Evolutionary conservation across 345 rosid species (phyloP).

Genomic region (Brassica cretica): DNA sequence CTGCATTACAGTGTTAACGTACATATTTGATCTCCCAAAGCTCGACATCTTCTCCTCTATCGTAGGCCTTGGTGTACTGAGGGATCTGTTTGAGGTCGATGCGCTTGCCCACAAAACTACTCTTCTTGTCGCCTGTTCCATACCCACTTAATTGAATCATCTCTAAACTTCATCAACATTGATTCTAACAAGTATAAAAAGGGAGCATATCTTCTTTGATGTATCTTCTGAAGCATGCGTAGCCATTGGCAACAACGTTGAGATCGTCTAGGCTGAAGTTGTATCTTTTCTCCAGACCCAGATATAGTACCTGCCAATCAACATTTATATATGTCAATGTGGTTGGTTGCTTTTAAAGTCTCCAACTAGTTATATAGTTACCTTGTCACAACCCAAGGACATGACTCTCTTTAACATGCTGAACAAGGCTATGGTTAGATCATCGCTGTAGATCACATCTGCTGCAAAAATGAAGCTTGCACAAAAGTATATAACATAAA

Average conservation of each 20-base stretch:
- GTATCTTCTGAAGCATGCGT: constrained; percentile 64
- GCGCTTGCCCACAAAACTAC: constrained; percentile 55
- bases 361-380: constrained; percentile 6
- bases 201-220: constrained; percentile 39
- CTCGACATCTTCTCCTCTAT: constrained; percentile 77
- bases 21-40: constrained; percentile 71
- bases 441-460: constrained; percentile 43
- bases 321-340: neutral
- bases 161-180: neutral
- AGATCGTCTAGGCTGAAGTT: constrained; percentile 81
- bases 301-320: constrained; percentile 57
- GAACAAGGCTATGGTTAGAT: constrained; percentile 39
- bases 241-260: constrained; percentile 77
- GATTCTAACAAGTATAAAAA: too few species aligned
- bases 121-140: constrained; percentile 22
- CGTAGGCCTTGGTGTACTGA: constrained; percentile 53
- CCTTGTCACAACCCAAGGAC: constrained; percentile 41
- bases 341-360: constrained; percentile 2
- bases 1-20: neutral
- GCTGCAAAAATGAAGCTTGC: constrained; percentile 39
- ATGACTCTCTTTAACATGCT: constrained; percentile 33
- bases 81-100: constrained; percentile 60
- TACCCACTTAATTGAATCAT: neutral
- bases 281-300: constrained; percentile 90
- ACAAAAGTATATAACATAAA: neutral